Base-by-base conservation (phyloP, 176 grass and related monocot species). In the Oryza glaberrima region DNA sequence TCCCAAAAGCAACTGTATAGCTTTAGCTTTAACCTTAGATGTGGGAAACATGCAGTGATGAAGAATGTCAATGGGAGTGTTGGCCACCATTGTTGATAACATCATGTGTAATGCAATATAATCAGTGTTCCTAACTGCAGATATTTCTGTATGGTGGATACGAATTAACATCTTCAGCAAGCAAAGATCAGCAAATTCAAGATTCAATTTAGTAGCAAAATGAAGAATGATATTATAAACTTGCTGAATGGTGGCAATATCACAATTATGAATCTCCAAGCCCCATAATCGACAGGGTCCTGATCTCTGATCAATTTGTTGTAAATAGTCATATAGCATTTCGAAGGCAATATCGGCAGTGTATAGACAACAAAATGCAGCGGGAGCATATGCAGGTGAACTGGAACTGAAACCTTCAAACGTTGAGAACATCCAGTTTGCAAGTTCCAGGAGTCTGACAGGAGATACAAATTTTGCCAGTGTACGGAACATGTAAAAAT, bases 101-200 rank as follows among this genome's bases (percentile, higher is more conserved):
- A 91, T 71, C 85, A 94, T 93, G 63, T 74, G 82, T 44, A 95
- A 86, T 84, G 67, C 74, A 88, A 94, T 83, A 44, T 84, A 67
- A 52, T 88, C 76, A 77, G 87, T 85, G 43, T 51, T 86, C 78
- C 76, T 65, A 43, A 78, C 78, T 77, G 81, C 86, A 90, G 9
- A 81, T 77, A 71, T 86, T 89, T 88, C 87, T 78, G 76, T 67
- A 60, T 60, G 77, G 81, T 86, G 79, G 32, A 93, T 83, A 77
- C 77, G 66, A 44, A 56, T 71, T 69, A 93, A 49, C 84, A 86
- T 82, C 77, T 91, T 93, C 20, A 95, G 84, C 84, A 94, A 85
- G 78, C 85, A 98, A 75, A 76, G 35, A 91, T 93, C 91, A 68
- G 88, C 91, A 91, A 89, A 93, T 87, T 93, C 91, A 80, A 90